These are phyloP conservation scores for Coelastrella sp. DNA, from an alignment of 139 green algal species.

Conservation along the genomic window DNA sequence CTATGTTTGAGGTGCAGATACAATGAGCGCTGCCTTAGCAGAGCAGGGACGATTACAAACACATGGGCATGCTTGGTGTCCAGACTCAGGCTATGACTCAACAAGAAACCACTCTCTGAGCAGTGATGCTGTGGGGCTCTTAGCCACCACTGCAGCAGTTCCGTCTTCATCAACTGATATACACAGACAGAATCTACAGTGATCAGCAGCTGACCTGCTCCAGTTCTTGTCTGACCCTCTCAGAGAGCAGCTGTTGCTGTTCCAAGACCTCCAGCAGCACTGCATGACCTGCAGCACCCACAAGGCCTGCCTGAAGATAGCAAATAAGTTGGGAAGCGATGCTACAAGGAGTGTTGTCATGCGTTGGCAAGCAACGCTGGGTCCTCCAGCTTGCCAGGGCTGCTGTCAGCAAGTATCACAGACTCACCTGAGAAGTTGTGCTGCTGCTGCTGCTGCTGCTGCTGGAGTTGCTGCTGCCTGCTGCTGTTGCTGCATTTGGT, in stretches of 20 bases:
- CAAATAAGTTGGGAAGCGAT: not conserved
- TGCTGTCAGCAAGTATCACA: not conserved
- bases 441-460: constrained; percentile 4
- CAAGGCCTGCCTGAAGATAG: no score
- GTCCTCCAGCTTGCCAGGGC: not conserved
- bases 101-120: no score
- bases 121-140: no score
- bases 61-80: not conserved
- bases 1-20: not conserved
- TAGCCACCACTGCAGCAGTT: no score
- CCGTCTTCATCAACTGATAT: not conserved
- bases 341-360: not conserved
- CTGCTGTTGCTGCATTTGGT: not conserved
- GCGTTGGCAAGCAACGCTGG: not conserved
- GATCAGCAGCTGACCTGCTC: constrained; percentile 52
- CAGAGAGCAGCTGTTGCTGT: constrained; percentile 50
- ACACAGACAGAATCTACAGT: not conserved
- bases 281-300: constrained; percentile 15
- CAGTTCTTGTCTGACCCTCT: constrained; percentile 57
- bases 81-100: no score
- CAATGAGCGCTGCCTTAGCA: not conserved
- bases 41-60: not conserved
- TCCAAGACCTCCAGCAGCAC: constrained; percentile 49
- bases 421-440: constrained; percentile 25
- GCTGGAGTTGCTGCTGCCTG: not conserved